phyloP scores from a whole-genome alignment of 1,139 yeast genomes.

The Saccharomyces hybrid region DNA sequence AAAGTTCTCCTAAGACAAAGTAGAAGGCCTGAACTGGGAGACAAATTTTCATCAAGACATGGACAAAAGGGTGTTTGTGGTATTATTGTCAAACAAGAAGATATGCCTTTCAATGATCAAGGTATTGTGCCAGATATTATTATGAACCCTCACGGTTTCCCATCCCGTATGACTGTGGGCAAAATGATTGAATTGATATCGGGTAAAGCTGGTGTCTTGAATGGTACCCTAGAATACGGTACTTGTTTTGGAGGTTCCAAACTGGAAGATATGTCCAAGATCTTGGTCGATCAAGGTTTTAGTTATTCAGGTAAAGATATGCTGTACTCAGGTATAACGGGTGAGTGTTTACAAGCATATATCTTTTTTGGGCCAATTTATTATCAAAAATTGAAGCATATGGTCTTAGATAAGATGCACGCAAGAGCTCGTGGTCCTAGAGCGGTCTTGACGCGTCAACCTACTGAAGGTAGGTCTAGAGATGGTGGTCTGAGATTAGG shows the following conservation, averaged over 20 bases:
- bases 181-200: slow-evolving; percentile 94
- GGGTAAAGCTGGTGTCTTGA: slow-evolving; percentile 95
- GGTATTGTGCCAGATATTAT: slow-evolving; percentile 92
- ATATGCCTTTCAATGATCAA: slow-evolving; percentile 85
- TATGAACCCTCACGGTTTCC: slow-evolving; percentile 99
- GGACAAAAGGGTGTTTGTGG: slow-evolving; percentile 99
- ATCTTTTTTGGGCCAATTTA: slow-evolving; percentile 97
- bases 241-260: slow-evolving; percentile 98
- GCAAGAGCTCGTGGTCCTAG: slow-evolving; percentile 99
- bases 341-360: slow-evolving; percentile 94
- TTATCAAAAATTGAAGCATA: slow-evolving; percentile 95
- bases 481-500: slow-evolving; percentile 99
- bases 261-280: slow-evolving; percentile 90
- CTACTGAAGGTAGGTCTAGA: slow-evolving; percentile 97
- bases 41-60: slow-evolving; percentile 92
- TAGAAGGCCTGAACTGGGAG: slow-evolving; percentile 96
- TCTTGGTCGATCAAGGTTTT: slow-evolving; percentile 85
- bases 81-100: slow-evolving; percentile 94
- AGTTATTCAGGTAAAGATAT: slow-evolving; percentile 94
- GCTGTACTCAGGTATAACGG: slow-evolving; percentile 97
- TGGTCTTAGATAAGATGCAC: slow-evolving; percentile 98
- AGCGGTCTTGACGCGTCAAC: slow-evolving; percentile 96
- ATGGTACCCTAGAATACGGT: slow-evolving; percentile 89
- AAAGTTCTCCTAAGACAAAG: slow-evolving; percentile 91
- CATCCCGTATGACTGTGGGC: slow-evolving; percentile 99